phyloP scores from a whole-genome alignment of 2,329 filamentous ascomycete genomes.

The Eurotiales sp. region DNA sequence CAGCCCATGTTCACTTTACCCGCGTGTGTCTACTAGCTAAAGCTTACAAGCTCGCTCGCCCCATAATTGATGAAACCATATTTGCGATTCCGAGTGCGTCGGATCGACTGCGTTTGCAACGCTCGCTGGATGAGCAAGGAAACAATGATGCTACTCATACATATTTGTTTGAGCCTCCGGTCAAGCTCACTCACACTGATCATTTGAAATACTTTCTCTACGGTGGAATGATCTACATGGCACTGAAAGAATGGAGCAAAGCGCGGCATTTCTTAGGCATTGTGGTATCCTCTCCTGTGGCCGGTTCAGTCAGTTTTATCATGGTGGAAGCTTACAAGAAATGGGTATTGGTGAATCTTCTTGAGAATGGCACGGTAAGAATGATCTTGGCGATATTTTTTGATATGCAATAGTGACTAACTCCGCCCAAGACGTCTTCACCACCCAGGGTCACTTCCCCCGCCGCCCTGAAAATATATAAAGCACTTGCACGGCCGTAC shows the following conservation, averaged over 20 bases:
- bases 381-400: background rate
- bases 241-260: constrained; percentile 57
- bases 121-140: constrained; percentile 27
- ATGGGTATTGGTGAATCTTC: constrained; percentile 73
- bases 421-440: constrained; percentile 23
- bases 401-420: background rate
- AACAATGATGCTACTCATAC: constrained; percentile 36
- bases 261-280: constrained; percentile 61
- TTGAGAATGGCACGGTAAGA: constrained; percentile 62
- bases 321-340: constrained; percentile 92
- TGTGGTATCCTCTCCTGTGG: constrained; percentile 64
- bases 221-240: constrained; percentile 63
- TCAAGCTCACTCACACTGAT: constrained; percentile 37
- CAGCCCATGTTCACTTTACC: constrained; percentile 39
- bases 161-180: constrained; percentile 20
- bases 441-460: constrained; percentile 56
- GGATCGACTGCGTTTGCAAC: constrained; percentile 23
- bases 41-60: constrained; percentile 36
- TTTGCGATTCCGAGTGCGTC: constrained; percentile 36
- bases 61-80: constrained; percentile 40
- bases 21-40: constrained; percentile 41
- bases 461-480: constrained; percentile 55
- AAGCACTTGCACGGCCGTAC: constrained; percentile 64
- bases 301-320: constrained; percentile 64
- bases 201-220: constrained; percentile 64